Conservation (phyloP, 495 filamentous ascomycete species). For the Penicillium ochrochloron region DNA sequence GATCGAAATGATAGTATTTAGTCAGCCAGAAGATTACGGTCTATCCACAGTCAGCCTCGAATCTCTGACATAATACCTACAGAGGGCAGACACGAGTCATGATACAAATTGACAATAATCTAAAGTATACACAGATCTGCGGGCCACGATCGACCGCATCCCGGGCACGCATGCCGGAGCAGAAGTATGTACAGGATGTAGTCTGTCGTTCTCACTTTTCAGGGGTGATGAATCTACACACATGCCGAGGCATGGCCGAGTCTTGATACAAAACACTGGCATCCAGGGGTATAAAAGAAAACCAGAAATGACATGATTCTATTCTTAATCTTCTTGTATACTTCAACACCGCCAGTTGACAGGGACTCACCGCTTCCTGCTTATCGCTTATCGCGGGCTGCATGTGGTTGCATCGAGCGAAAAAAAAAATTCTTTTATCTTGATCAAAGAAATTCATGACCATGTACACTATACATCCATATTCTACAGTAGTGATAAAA, state of each 20-base stretch:
- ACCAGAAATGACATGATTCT: too few species aligned
- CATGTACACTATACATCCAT: background rate
- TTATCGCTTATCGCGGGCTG: conserved; percentile 32
- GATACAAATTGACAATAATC: background rate
- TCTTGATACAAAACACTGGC: background rate
- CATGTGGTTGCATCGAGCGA: conserved; percentile 2
- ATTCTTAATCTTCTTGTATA: background rate
- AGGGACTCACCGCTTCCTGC: conserved; percentile 23
- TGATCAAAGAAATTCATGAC: background rate
- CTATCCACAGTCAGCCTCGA: background rate
- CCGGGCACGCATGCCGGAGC: conserved; percentile 5
- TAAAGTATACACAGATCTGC: conserved; percentile 8
- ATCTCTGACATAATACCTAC: background rate
- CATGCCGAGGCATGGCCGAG: conserved; percentile 1
- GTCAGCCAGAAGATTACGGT: background rate
- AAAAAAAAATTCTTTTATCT: background rate
- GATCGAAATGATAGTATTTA: background rate
- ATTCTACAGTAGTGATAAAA: too few species aligned
- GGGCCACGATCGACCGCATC: conserved; percentile 11
- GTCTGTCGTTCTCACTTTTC: background rate
- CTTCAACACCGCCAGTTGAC: conserved; percentile 17
- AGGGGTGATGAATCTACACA: conserved; percentile 9
- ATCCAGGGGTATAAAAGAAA: background rate
- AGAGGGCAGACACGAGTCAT: background rate
- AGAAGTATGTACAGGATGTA: background rate